These are phyloP conservation scores for Thozetella sp. DNA, from an alignment of 495 filamentous ascomycete species.

Conservation along the genomic window DNA sequence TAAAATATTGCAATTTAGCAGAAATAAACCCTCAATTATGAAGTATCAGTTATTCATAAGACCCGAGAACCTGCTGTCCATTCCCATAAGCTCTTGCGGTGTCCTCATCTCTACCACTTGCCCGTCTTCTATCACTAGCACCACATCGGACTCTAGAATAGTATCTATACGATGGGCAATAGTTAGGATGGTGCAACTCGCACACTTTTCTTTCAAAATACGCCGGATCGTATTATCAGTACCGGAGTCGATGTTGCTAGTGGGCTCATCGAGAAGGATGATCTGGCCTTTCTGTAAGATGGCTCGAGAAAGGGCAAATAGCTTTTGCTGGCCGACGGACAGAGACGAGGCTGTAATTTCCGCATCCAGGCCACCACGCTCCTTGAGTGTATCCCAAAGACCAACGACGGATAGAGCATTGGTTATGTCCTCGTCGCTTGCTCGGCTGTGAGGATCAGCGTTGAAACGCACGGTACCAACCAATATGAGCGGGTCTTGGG, in stretches of 20 bases:
- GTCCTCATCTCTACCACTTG: constrained; percentile 34
- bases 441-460: constrained; percentile 35
- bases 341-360: constrained; percentile 29
- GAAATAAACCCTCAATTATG: too few species aligned
- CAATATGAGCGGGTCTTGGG: constrained; percentile 45
- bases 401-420: constrained; percentile 34
- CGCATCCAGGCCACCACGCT: constrained; percentile 40
- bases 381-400: constrained; percentile 35
- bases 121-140: constrained; percentile 34
- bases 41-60: not conserved
- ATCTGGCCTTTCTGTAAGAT: constrained; percentile 41
- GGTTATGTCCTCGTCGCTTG: constrained; percentile 34
- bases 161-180: constrained; percentile 42
- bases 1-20: too few species aligned
- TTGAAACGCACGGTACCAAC: constrained; percentile 45
- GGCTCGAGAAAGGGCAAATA: constrained; percentile 63
- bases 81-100: constrained; percentile 26
- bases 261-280: constrained; percentile 29
- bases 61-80: not conserved
- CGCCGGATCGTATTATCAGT: constrained; percentile 28
- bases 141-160: constrained; percentile 40
- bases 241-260: constrained; percentile 27
- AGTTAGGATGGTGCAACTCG: constrained; percentile 39
- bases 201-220: constrained; percentile 29
- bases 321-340: constrained; percentile 56